Base-by-base conservation (phyloP, 2,329 filamentous ascomycete species). In the Keithomyces neogunnii region DNA sequence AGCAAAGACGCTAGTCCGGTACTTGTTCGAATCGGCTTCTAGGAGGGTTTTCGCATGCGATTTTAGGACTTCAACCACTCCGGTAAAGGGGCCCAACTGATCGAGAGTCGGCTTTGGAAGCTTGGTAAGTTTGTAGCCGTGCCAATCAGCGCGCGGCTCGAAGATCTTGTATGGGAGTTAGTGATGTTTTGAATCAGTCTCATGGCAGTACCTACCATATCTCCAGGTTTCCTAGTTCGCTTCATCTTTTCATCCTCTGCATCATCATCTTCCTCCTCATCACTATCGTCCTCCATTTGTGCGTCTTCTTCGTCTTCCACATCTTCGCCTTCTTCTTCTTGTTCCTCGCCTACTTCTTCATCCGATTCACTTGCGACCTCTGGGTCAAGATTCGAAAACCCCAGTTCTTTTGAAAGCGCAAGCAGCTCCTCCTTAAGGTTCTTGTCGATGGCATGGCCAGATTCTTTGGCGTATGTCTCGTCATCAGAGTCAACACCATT, bases 11-110 rank as follows among this genome's bases (percentile, higher is more conserved):
- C 89, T 85, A 30, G 82, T 80, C 51, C 78, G 77, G 70, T 96
- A 99, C 45, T 81, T 75, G 40, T 81, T 76, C 55, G 86, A 86
- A 64, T 99, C 93, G 30, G 82, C 76, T 50, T 95, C 84, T 26
- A 97, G 73, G 5, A 97, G 75, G 8, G 78, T 75, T 55, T 82
- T 80, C 3, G 89, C 90, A 66, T 95, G 83, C 11, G 82, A 71
- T 61, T 89, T 82, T 44, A 87, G 64, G 38, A 72, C 69, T 44
- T 74, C 69, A 30, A 81, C 70, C 10, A 73, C 68, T 13, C 68
- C 60, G 19, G 68, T 63, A 53, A 73, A 72, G 1, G 71, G 70
- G 26, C 66, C 68, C 33, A 71, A 60, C 38, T 78, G 69, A 45
- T 77, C 74, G n/a, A 71, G 69, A 1, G 62, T 64, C 3, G 74